phyloP scores from a whole-genome alignment of 257 asterid species.

The Solanum paucissectum region DNA sequence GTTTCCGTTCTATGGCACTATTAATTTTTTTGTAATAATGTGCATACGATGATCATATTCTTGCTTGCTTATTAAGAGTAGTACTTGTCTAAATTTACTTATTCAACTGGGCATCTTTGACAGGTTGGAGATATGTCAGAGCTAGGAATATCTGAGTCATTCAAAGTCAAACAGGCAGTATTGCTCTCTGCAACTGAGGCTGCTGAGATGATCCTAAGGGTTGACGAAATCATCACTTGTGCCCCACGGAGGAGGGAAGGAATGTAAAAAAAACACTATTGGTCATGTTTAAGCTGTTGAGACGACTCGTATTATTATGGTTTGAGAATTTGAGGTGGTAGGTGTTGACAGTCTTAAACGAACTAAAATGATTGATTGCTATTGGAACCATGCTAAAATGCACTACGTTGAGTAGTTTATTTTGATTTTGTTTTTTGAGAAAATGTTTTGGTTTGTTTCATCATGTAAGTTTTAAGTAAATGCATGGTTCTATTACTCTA shows the following conservation, averaged over 20 bases:
- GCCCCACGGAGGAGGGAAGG: constrained; percentile 88
- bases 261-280: constrained; percentile 27
- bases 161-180: constrained; percentile 90
- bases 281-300: not conserved
- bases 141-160: constrained; percentile 73
- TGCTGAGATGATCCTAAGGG: constrained; percentile 88
- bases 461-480: not conserved
- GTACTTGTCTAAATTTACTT: not conserved
- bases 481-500: not conserved
- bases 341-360: not conserved
- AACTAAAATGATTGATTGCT: not conserved
- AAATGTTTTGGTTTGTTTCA: not conserved
- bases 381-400: not conserved
- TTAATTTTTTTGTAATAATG: not conserved
- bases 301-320: not conserved
- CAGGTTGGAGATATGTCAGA: constrained; percentile 87
- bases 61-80: not conserved
- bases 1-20: not conserved
- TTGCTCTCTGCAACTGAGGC: constrained; percentile 94
- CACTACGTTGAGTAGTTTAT: not conserved
- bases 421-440: not conserved
- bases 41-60: not conserved
- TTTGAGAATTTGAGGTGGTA: not conserved
- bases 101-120: not conserved
- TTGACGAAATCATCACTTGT: constrained; percentile 84